phyloP scores from a whole-genome alignment of 495 filamentous ascomycete genomes.

The Pyrenopolyporus hunteri region DNA sequence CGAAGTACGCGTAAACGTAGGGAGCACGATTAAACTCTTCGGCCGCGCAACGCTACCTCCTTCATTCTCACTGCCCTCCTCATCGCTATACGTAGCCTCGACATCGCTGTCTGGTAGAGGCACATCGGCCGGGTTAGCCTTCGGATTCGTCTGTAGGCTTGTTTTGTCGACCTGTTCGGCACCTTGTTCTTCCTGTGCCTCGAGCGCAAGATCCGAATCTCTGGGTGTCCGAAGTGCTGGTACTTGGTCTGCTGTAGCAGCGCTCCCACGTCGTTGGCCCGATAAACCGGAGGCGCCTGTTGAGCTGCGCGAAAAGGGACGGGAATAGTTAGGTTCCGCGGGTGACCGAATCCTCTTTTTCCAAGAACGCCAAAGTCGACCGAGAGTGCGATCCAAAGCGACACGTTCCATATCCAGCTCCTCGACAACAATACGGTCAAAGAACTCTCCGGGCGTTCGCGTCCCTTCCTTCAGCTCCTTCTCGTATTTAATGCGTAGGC shows the following conservation, averaged over 20 bases:
- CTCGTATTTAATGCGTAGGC: slow-evolving; percentile 60
- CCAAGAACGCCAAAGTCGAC: slow-evolving; percentile 94
- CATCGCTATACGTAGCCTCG: slow-evolving; percentile 62
- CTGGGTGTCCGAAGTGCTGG: slow-evolving; percentile 11
- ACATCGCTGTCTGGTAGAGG: slow-evolving; percentile 73
- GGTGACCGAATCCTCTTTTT: slow-evolving; percentile 76
- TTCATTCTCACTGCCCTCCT: slow-evolving; percentile 60
- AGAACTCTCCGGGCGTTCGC: slow-evolving; percentile 46
- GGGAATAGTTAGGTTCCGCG: slow-evolving; percentile 43
- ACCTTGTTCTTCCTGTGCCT: slow-evolving; percentile 11
- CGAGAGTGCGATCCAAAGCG: slow-evolving; percentile 84
- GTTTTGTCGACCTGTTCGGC: slow-evolving; percentile 16
- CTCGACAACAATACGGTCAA: slow-evolving; percentile 77
- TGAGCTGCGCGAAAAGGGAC: slow-evolving; percentile 52
- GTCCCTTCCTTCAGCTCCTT: slow-evolving; percentile 57
- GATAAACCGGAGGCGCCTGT: slow-evolving; percentile 25
- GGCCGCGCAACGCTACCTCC: slow-evolving; percentile 51
- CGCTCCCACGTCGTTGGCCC: slow-evolving; percentile 49
- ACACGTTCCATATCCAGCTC: slow-evolving; percentile 93
- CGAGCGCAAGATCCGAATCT: slow-evolving; percentile 22
- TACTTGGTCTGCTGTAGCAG: slow-evolving; percentile 30
- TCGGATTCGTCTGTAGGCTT: slow-evolving; percentile 43
- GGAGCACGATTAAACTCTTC: slow-evolving; percentile 55
- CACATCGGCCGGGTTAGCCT: slow-evolving; percentile 62
- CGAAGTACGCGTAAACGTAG: slow-evolving; percentile 15